These are phyloP conservation scores for Penicillium sp. DNA, from an alignment of 2,329 filamentous ascomycete genomes.

Conservation along the genomic window DNA sequence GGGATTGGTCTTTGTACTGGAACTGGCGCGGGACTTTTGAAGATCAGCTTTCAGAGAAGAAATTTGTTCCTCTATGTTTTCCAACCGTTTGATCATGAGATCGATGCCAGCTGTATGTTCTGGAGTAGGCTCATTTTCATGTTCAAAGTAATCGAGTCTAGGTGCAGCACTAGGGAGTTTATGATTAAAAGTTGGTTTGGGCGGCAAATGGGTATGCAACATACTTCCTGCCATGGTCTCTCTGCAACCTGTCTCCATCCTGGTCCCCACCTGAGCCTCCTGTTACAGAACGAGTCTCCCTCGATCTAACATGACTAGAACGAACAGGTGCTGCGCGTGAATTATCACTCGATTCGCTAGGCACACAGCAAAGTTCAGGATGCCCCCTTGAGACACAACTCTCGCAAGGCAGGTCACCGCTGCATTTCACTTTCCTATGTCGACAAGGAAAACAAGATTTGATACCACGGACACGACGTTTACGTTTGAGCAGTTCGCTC, in stretches of 20 bases:
- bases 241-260: not conserved
- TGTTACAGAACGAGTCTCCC: not conserved
- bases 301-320: not conserved
- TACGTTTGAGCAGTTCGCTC: conserved; percentile 23
- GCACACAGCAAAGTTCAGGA: conserved; percentile 16
- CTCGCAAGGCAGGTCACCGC: conserved; percentile 17
- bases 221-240: not conserved
- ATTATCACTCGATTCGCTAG: not conserved
- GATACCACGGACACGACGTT: conserved; percentile 22
- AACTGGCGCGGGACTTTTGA: not conserved
- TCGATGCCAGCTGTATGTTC: not conserved
- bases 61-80: conserved; percentile 24
- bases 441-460: conserved; percentile 28
- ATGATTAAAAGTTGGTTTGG: not conserved
- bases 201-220: not conserved
- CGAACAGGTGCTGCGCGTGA: not conserved
- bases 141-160: not conserved
- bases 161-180: not conserved
- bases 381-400: conserved; percentile 21
- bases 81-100: conserved; percentile 10
- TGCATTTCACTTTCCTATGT: conserved; percentile 25
- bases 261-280: not conserved
- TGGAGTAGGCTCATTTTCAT: not conserved
- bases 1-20: not conserved
- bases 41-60: conserved; percentile 23